Conservation (phyloP, 768 basidiomycete genomes). For the Tulasnella sp. region DNA sequence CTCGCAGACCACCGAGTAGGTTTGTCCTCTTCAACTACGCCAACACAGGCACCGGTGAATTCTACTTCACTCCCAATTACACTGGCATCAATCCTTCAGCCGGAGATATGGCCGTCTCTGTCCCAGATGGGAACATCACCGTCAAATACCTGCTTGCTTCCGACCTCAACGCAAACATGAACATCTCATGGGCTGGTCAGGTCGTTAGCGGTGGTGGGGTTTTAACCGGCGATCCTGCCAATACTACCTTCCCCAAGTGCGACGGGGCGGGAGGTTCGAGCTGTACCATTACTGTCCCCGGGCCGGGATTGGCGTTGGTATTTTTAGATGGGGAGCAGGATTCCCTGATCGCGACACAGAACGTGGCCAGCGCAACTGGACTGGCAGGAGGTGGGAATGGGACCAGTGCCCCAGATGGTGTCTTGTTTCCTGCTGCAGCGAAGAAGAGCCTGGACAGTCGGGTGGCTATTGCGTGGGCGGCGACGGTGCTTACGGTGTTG, state of each 20-base stretch:
- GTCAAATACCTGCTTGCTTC: slow-evolving; percentile 14
- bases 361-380: no score
- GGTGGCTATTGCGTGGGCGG: no score
- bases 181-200: slow-evolving; percentile 17
- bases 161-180: neutral
- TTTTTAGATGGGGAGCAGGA: slow-evolving; percentile 5
- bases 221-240: neutral
- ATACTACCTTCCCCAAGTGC: neutral
- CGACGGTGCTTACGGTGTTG: no score
- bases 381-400: no score
- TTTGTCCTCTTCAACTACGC: slow-evolving; percentile 19
- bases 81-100: slow-evolving; percentile 1
- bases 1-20: slow-evolving; percentile 1
- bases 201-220: slow-evolving; percentile 9
- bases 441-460: no score
- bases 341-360: no score
- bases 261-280: neutral
- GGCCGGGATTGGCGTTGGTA: slow-evolving; percentile 16
- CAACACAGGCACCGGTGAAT: neutral
- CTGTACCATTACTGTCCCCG: slow-evolving; percentile 13
- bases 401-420: no score
- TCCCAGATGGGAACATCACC: neutral
- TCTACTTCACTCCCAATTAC: slow-evolving; percentile 3
- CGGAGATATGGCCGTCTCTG: neutral
- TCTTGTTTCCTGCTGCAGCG: no score